Evolutionary conservation across 192 early-diverging fungal species (phyloP), one percentile per base, ranked within the genome.

Genomic region (Coemansia asiatica): DNA sequence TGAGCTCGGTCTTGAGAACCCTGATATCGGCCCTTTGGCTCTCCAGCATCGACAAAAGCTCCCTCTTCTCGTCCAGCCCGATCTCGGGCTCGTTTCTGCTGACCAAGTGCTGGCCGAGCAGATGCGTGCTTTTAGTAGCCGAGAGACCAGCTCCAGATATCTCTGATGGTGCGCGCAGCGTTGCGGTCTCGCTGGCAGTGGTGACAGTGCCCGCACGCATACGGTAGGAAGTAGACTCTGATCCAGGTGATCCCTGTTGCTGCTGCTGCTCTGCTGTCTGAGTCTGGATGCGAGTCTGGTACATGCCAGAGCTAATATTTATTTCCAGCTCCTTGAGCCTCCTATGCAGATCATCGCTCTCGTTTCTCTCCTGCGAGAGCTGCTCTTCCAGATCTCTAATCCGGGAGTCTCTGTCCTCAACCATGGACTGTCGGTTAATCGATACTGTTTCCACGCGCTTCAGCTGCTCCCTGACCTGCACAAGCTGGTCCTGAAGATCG

Each of bases 81-180:
- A 44, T 44, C 40, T 44, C 40, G 40, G 40, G 40, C 40, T 49
- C 47, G 10, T 19, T 22, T 49, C 21, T 49, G 46, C 47, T 15
- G 61, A 4, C 21, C 19, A n/a, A 19, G 6, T 62, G 48, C 48
- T 33, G 15, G 4, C 16, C 56, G 31, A 58, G 48, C 56, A 21
- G 4, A 8, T 58, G 56, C 2, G 6, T 4, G 15, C 23, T 40
- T 10, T 60, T 25, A 16, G 36, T 2, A 4, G 33, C 36, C 2
- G 58, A 40, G 3, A 38, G 23, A 8, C 16, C 49, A 13, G 19
- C 59, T 2, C 47, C 69, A 1, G 78, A 81, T 12, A 46, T 46
- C 21, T 81, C 78, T 6, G 78, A 81, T 12, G 61, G 69, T 26
- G 78, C 69, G 2, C 73, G 72, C 56, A 81, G 50, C 7, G 78